phyloP scores from a whole-genome alignment of 129 eudicot genomes.

The Lactuca sativa region DNA sequence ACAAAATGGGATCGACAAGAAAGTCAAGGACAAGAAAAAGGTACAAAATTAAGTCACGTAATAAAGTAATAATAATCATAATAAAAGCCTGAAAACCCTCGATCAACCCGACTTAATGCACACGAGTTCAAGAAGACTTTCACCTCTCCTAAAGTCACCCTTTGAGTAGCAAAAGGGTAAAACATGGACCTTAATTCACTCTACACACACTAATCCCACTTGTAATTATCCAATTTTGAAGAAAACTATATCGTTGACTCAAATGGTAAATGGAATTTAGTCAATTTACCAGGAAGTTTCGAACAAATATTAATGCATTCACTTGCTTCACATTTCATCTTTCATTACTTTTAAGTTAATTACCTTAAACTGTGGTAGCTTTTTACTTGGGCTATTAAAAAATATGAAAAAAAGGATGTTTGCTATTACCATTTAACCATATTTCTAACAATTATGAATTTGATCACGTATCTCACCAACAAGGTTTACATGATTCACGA shows the following conservation, averaged over 20 bases:
- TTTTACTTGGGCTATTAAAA: background rate
- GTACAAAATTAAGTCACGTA: conserved; percentile 20
- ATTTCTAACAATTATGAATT: too few relatives aligned
- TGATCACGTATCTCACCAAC: too few relatives aligned
- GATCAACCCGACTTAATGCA: conserved; percentile 23
- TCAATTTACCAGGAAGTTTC: background rate
- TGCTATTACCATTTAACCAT: too few relatives aligned
- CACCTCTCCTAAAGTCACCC: conserved; percentile 16
- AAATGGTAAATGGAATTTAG: background rate
- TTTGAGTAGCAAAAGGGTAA: conserved; percentile 12
- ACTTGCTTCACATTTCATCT: conserved; percentile 10
- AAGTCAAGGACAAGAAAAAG: conserved; percentile 24
- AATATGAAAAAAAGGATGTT: too few relatives aligned
- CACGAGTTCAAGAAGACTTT: conserved; percentile 22
- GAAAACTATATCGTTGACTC: background rate
- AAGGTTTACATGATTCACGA: too few relatives aligned
- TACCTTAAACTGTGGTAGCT: conserved; percentile 23
- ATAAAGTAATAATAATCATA: background rate
- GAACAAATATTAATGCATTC: background rate
- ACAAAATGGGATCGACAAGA: conserved; percentile 17
- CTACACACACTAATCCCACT: background rate
- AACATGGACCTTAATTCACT: background rate
- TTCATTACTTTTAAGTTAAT: conserved; percentile 21
- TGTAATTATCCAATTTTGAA: background rate
- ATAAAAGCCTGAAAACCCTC: background rate